Percentiles rank a stretch among this genome's conserved stretches.
Conservation (phyloP, 257 asterid species). For the Linaria vulgaris region DNA sequence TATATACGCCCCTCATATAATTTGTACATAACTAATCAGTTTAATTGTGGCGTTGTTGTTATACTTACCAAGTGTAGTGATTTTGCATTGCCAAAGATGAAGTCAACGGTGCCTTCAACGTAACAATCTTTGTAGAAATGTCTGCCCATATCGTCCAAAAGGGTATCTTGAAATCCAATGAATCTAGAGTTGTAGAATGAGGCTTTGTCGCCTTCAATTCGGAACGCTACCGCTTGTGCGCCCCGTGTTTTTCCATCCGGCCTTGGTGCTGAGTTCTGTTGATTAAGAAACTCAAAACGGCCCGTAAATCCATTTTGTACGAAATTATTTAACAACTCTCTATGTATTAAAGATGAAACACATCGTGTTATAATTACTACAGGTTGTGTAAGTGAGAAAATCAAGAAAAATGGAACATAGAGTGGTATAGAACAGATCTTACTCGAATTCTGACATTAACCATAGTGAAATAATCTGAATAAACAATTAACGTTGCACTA, state of each 20-base stretch:
- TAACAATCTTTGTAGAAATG: slow-evolving; percentile 80
- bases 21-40: no score
- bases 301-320: no score
- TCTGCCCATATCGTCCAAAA: slow-evolving; percentile 60
- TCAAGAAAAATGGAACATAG: no score
- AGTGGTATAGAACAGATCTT: no score
- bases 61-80: slow-evolving; percentile 30
- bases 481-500: slow-evolving; percentile 56
- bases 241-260: slow-evolving; percentile 40
- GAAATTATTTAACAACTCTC: no score
- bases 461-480: slow-evolving; percentile 56
- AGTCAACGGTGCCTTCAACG: slow-evolving; percentile 88
- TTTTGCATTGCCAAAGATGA: slow-evolving; percentile 68
- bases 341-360: no score
- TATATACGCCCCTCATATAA: no score
- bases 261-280: slow-evolving; percentile 69
- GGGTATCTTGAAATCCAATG: slow-evolving; percentile 76
- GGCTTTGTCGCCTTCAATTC: slow-evolving; percentile 49
- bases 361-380: no score
- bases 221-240: slow-evolving; percentile 64
- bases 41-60: no score
- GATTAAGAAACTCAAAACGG: neutral
- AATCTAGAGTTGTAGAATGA: slow-evolving; percentile 62
- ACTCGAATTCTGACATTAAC: slow-evolving; percentile 68
- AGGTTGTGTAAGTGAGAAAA: no score